A percentile compares a stretch with the other conserved stretches of the same genome.
phyloP scores from a whole-genome alignment of 2,329 filamentous ascomycete genomes.

The Microdochium nivale region DNA sequence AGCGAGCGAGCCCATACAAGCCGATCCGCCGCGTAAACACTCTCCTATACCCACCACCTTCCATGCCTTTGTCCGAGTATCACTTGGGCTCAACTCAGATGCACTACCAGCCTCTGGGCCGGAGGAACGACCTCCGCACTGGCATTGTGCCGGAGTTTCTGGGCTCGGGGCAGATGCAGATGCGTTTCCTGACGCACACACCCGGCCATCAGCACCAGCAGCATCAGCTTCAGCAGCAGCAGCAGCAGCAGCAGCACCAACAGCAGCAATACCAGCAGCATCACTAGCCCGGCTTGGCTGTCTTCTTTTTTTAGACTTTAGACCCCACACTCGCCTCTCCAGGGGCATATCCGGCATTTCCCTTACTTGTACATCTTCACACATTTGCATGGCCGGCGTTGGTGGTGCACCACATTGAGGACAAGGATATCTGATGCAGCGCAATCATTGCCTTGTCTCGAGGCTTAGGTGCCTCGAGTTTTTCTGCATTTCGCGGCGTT shows the following conservation, averaged over 20 bases:
- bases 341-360: too few relatives aligned
- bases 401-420: too few relatives aligned
- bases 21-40: constrained; percentile 85
- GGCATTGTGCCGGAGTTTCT: constrained; percentile 61
- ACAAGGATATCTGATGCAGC: too few relatives aligned
- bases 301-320: not conserved
- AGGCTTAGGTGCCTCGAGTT: too few relatives aligned
- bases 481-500: too few relatives aligned
- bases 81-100: constrained; percentile 63
- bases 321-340: too few relatives aligned
- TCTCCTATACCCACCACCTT: constrained; percentile 80
- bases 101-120: constrained; percentile 73
- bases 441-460: too few relatives aligned
- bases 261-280: not conserved
- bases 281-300: not conserved
- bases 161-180: not conserved
- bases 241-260: not conserved
- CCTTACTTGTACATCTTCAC: too few relatives aligned
- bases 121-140: constrained; percentile 57
- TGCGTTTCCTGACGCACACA: not conserved
- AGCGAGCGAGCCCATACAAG: constrained; percentile 86
- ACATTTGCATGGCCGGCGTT: too few relatives aligned
- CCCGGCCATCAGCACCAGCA: not conserved
- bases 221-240: not conserved
- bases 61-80: constrained; percentile 68